A percentile compares a stretch with the other conserved stretches of the same genome.
These are phyloP conservation scores for Heracleum sosnowskyi DNA, from an alignment of 129 eudicot genomes.

Conservation along the genomic window DNA sequence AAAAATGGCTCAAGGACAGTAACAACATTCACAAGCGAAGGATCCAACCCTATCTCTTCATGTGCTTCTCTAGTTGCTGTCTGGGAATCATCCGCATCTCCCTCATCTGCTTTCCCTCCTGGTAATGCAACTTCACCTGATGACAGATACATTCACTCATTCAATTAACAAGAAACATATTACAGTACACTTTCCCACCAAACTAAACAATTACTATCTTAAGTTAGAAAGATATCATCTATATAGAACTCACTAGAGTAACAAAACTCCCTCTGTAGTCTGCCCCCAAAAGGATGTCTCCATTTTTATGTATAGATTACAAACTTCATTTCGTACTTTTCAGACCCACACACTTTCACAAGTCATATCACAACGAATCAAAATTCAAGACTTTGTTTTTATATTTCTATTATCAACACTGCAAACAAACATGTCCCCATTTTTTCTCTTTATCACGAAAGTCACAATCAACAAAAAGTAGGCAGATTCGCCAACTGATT, in stretches of 20 bases:
- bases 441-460: background rate
- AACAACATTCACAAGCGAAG: slow-evolving; percentile 81
- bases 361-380: background rate
- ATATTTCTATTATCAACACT: no score
- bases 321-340: background rate
- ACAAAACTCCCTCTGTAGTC: background rate
- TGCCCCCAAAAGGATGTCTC: background rate
- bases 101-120: slow-evolving; percentile 89
- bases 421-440: no score
- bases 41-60: slow-evolving; percentile 92
- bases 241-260: background rate
- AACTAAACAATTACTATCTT: background rate
- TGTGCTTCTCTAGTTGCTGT: slow-evolving; percentile 93
- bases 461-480: background rate
- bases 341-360: background rate
- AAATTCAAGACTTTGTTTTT: background rate
- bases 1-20: slow-evolving; percentile 81
- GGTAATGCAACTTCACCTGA: slow-evolving; percentile 93
- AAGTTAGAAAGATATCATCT: background rate
- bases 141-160: background rate
- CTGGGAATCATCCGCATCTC: slow-evolving; percentile 62
- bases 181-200: background rate
- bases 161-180: background rate
- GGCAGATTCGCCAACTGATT: background rate
- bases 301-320: background rate